Conservation (phyloP, 75 land plant genomes). For the Pinus tabuliformis region DNA sequence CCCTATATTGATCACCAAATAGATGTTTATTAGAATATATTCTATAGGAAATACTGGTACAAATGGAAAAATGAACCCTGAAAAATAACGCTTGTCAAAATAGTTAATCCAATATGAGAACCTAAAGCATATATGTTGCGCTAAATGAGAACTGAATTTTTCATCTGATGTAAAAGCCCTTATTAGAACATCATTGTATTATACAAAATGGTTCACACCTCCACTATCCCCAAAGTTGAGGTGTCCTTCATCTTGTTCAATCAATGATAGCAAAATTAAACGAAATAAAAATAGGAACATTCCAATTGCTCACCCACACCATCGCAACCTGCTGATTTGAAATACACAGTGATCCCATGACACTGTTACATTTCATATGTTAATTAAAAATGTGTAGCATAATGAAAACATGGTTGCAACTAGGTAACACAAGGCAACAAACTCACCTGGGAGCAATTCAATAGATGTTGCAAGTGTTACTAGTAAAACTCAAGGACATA, state of each 20-base stretch:
- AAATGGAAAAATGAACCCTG: slow-evolving; percentile 96
- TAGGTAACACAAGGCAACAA: not conserved
- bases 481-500: slow-evolving; percentile 22
- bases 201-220: slow-evolving; percentile 38
- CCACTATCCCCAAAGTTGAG: slow-evolving; percentile 90
- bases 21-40: slow-evolving; percentile 84
- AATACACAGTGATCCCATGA: not conserved
- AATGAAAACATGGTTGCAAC: not conserved
- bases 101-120: not conserved
- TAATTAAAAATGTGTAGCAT: not conserved
- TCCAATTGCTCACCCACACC: slow-evolving; percentile 50
- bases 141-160: not conserved
- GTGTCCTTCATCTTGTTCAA: slow-evolving; percentile 91
- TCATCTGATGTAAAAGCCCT: not conserved
- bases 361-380: not conserved
- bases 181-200: not conserved
- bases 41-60: slow-evolving; percentile 78
- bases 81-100: slow-evolving; percentile 9
- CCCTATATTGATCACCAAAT: slow-evolving; percentile 89
- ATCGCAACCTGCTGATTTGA: slow-evolving; percentile 43
- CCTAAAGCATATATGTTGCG: not conserved
- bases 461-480: slow-evolving; percentile 11
- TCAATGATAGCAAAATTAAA: slow-evolving; percentile 51
- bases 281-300: slow-evolving; percentile 58
- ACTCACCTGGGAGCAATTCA: slow-evolving; percentile 18